A percentile compares a stretch with the other conserved stretches of the same genome.
Conservation (phyloP, 192 early-diverging fungal genomes). For the Linderina pennispora region DNA sequence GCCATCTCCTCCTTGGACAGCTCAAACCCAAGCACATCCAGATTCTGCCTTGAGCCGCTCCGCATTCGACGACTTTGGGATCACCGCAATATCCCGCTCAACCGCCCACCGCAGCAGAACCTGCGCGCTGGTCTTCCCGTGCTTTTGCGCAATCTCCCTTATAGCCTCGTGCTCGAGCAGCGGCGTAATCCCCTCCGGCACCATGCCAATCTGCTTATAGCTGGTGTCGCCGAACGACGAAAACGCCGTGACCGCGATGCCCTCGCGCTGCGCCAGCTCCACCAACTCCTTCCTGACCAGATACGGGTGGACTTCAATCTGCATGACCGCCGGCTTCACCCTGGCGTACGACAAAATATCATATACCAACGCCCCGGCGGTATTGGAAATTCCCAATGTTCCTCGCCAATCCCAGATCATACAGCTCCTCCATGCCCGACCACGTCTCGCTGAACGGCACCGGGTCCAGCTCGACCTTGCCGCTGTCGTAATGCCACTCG, state of each 20-base stretch:
- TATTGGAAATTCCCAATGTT: constrained; percentile 71
- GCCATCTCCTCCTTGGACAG: constrained; percentile 15
- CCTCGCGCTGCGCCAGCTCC: constrained; percentile 57
- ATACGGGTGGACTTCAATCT: constrained; percentile 77
- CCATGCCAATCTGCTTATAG: constrained; percentile 13
- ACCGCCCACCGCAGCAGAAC: constrained; percentile 66
- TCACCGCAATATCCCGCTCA: constrained; percentile 64
- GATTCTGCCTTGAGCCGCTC: constrained; percentile 49
- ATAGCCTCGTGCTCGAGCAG: constrained; percentile 32
- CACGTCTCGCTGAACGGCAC: constrained; percentile 49
- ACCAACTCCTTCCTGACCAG: constrained; percentile 57
- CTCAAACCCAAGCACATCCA: constrained; percentile 18
- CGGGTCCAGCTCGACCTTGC: constrained; percentile 12
- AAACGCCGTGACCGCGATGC: constrained; percentile 74
- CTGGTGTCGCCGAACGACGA: constrained; percentile 65
- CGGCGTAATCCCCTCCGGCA: constrained; percentile 1
- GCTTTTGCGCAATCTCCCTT: constrained; percentile 56
- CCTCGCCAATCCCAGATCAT: constrained; percentile 40
- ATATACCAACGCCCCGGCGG: constrained; percentile 50
- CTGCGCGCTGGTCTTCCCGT: constrained; percentile 59
- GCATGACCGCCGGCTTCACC: constrained; percentile 67
- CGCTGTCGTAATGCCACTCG: constrained; percentile 11
- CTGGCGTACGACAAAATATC: constrained; percentile 47
- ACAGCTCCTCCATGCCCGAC: constrained; percentile 50
- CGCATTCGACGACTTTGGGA: constrained; percentile 70